Base-by-base conservation (phyloP, 2,329 filamentous ascomycete species). In the Colletotrichum viniferum region DNA sequence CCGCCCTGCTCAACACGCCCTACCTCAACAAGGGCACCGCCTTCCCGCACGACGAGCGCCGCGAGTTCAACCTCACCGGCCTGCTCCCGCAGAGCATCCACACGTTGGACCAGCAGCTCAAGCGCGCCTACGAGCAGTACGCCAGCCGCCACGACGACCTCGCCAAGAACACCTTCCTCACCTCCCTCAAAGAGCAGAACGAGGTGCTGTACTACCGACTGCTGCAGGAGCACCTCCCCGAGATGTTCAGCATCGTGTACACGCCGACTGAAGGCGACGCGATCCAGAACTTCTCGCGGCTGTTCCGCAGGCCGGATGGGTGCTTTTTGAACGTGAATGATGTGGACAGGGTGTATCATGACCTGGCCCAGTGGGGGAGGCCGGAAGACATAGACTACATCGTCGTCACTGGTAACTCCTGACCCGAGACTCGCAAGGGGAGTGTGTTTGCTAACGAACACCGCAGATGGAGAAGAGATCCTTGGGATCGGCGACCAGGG, bases 201-300 rank as follows among this genome's bases (percentile, higher is more conserved):
- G 90, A 94, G 76, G 94, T 97, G 1, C 84, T 98, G 2, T 98
- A 95, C 82, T 97, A 93, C 83, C 92, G 88, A 82, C 88, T 97
- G 12, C 88, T 97, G 9, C 90, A 94, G 81, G 91, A 94, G 6
- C 93, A 98, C 79, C 85, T 98, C 24, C 92, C 94, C 77, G 95
- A 98, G 81, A 97, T 98, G 94, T 96, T 97, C 81, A 92, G 93
- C 55, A 87, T 98, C n/a, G 94, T 98, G 32, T 98, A 98, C 81
- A 98, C 96, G 0, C 96, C 96, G 0, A 98, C 96, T 0, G 95
- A 98, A 84, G 95, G 94, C 10, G 95, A 97, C 55, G 96, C 96
- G 0, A 98, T 98, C 66, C 91, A 95, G 78, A 94, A 96, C 77
- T 98, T 95, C 81, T 97, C 95, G 0, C 86, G 92, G 0, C 83